These are phyloP conservation scores for Phalaenopsis equestris DNA, from an alignment of 106 monocot species.

Conservation along the genomic window DNA sequence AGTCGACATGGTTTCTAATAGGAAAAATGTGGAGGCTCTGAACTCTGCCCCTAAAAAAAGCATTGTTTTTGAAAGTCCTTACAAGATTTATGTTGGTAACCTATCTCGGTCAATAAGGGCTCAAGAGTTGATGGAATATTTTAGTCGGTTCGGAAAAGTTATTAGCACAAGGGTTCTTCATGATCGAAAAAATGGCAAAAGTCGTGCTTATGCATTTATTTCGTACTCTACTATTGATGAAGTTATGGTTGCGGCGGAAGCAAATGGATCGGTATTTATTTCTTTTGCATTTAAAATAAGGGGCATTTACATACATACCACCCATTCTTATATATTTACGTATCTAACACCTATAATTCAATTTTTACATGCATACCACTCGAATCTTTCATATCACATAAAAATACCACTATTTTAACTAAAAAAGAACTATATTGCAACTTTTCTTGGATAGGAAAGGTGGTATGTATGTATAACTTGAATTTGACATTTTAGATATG, in stretches of 20 bases:
- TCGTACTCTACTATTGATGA: conserved; percentile 64
- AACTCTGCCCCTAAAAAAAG: conserved; percentile 45
- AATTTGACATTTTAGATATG: too few relatives aligned
- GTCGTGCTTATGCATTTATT: conserved; percentile 75
- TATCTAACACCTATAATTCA: too few relatives aligned
- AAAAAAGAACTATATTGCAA: too few relatives aligned
- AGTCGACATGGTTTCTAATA: conserved; percentile 49
- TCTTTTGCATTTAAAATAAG: neutral
- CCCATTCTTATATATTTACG: too few relatives aligned
- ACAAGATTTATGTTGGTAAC: conserved; percentile 79
- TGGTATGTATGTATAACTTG: too few relatives aligned
- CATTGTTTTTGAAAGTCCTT: conserved; percentile 59
- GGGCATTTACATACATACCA: too few relatives aligned
- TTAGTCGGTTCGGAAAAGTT: conserved; percentile 71
- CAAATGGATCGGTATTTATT: conserved; percentile 43
- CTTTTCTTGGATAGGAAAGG: too few relatives aligned
- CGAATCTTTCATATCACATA: too few relatives aligned
- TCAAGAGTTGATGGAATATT: conserved; percentile 64
- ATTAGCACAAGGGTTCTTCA: conserved; percentile 64
- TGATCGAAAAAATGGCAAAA: conserved; percentile 62
- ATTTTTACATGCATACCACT: too few relatives aligned
- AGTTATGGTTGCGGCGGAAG: conserved; percentile 34
- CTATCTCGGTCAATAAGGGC: conserved; percentile 62
- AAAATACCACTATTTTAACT: too few relatives aligned
- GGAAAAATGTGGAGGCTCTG: conserved; percentile 31